Percentiles rank a stretch among this genome's conserved stretches.
Evolutionary conservation across 345 rosid species (phyloP).

Genomic region (Citrus reticulata): DNA sequence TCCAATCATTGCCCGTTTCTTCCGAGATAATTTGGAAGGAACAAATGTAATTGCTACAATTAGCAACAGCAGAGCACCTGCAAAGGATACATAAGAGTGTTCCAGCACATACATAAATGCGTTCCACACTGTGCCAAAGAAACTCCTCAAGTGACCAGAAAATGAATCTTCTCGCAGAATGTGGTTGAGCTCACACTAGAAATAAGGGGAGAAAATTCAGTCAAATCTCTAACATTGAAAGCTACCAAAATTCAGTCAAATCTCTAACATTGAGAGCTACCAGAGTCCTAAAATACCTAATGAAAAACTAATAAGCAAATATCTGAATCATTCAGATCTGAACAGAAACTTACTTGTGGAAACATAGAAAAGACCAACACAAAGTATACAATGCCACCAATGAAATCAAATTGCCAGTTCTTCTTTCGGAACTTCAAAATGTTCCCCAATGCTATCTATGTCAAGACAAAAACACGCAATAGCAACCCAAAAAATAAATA

Average conservation of each 20-base stretch:
- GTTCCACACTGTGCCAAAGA: constrained; percentile 77
- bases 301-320: neutral
- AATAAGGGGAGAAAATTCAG: constrained; percentile 20
- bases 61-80: constrained; percentile 66
- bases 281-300: constrained; percentile 5
- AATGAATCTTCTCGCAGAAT: constrained; percentile 83
- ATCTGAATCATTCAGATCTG: neutral
- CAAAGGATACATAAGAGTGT: constrained; percentile 74
- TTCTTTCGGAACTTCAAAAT: constrained; percentile 97
- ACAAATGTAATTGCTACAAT: constrained; percentile 68
- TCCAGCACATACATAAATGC: constrained; percentile 66
- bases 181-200: constrained; percentile 91
- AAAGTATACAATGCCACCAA: constrained; percentile 95
- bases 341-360: constrained; percentile 67
- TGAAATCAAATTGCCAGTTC: constrained; percentile 99
- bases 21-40: constrained; percentile 80
- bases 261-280: neutral
- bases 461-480: constrained; percentile 14
- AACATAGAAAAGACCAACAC: constrained; percentile 83
- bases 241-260: constrained; percentile 14
- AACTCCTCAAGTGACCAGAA: constrained; percentile 80
- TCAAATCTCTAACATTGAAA: constrained; percentile 1
- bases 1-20: constrained; percentile 74
- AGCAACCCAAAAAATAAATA: constrained; percentile 1
- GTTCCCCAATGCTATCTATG: constrained; percentile 97